Percentiles rank a stretch among this genome's conserved stretches.
These are phyloP conservation scores for Dittrichia graveolens DNA, from an alignment of 129 eudicot species.

Conservation along the genomic window DNA sequence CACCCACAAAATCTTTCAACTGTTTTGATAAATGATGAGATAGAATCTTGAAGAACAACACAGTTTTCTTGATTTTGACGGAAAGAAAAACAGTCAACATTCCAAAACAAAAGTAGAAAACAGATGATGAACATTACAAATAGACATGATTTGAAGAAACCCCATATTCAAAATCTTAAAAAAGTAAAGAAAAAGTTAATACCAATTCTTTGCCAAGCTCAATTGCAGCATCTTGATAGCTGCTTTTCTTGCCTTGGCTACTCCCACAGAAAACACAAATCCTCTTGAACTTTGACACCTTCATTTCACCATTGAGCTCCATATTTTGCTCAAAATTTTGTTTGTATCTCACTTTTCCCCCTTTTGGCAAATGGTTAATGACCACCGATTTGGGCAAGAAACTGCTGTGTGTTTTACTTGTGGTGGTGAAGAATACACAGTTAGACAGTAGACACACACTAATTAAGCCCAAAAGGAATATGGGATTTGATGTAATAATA, in stretches of 20 bases:
- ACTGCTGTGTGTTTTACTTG: conserved; percentile 11
- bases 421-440: conserved; percentile 19
- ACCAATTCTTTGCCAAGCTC: conserved; percentile 96
- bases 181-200: not conserved
- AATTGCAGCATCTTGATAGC: conserved; percentile 97
- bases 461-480: conserved; percentile 20
- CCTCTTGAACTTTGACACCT: conserved; percentile 68
- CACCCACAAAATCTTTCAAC: conserved; percentile 17
- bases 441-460: conserved; percentile 15
- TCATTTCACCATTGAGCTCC: conserved; percentile 68
- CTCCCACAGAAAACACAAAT: conserved; percentile 99
- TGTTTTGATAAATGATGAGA: not conserved
- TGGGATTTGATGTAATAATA: conserved; percentile 33
- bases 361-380: conserved; percentile 19
- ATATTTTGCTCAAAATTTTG: conserved; percentile 33
- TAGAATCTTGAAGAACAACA: conserved; percentile 24
- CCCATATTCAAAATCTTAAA: conserved; percentile 27
- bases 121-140: conserved; percentile 32
- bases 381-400: conserved; percentile 20
- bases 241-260: conserved; percentile 85
- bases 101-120: not conserved
- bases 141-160: conserved; percentile 15
- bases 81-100: conserved; percentile 1
- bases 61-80: conserved; percentile 25
- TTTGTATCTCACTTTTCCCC: conserved; percentile 33